phyloP scores from a whole-genome alignment of 2,329 filamentous ascomycete species.

The Pyricularia sp. region DNA sequence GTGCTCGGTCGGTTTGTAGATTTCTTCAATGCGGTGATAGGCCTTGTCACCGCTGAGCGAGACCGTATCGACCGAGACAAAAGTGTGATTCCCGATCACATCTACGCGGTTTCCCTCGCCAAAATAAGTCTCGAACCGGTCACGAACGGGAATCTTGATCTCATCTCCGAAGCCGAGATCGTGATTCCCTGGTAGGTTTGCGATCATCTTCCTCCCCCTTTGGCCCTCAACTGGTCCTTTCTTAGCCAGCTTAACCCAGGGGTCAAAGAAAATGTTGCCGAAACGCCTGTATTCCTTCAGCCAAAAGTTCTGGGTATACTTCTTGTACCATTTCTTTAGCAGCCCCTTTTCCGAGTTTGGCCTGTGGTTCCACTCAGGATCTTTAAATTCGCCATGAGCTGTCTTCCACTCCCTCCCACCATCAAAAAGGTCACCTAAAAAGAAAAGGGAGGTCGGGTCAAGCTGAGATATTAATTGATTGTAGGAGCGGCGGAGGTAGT shows the following conservation, averaged over 20 bases:
- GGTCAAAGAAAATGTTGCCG: conserved; percentile 70
- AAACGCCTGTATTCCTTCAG: conserved; percentile 79
- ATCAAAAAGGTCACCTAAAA: conserved; percentile 91
- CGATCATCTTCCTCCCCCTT: conserved; percentile 67
- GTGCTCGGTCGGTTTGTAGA: conserved; percentile 67
- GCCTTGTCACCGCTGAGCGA: conserved; percentile 68
- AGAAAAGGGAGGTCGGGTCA: conserved; percentile 80
- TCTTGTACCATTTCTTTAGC: conserved; percentile 59
- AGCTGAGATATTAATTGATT: conserved; percentile 65
- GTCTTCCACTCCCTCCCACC: conserved; percentile 94
- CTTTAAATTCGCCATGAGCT: conserved; percentile 45
- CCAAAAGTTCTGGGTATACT: conserved; percentile 80
- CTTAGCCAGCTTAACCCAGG: conserved; percentile 51
- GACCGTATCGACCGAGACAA: conserved; percentile 83
- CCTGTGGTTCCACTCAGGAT: conserved; percentile 47
- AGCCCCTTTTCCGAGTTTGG: conserved; percentile 42
- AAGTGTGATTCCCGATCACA: conserved; percentile 87
- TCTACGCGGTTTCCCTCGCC: conserved; percentile 88
- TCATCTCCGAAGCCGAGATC: conserved; percentile 86
- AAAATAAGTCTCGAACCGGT: conserved; percentile 82
- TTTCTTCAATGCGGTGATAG: conserved; percentile 40
- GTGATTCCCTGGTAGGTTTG: conserved; percentile 87
- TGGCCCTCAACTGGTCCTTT: conserved; percentile 37
- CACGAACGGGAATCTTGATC: conserved; percentile 69
- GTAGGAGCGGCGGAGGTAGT: conserved; percentile 80